phyloP scores from a whole-genome alignment of 441 rosid genomes.

The Isatis lusitanica region DNA sequence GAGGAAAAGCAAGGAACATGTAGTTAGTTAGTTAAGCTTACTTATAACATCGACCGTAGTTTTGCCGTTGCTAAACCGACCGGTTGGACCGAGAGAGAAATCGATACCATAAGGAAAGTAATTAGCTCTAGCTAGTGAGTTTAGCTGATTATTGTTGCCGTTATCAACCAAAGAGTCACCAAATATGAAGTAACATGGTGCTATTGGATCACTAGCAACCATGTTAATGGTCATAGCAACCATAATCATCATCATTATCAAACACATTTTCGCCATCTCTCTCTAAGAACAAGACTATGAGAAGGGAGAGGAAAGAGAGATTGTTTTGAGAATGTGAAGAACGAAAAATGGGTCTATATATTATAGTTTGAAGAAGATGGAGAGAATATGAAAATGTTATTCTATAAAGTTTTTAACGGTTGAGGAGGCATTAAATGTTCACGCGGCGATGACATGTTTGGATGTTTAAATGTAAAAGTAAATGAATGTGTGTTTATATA shows the following conservation, averaged over 20 bases:
- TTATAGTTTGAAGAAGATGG: neutral
- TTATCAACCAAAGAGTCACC: conserved; percentile 68
- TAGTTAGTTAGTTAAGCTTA: conserved; percentile 18
- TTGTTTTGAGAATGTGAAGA: neutral
- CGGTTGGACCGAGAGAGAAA: conserved; percentile 53
- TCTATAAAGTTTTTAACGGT: conserved; percentile 34
- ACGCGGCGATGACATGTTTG: conserved; percentile 46
- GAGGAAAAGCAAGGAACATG: neutral
- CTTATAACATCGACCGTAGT: conserved; percentile 59
- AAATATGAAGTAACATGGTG: conserved; percentile 60
- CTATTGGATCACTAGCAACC: conserved; percentile 41
- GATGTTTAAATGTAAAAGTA: conserved; percentile 24
- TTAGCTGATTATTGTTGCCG: conserved; percentile 56
- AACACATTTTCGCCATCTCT: conserved; percentile 35
- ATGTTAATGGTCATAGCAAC: conserved; percentile 26
- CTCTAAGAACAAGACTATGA: conserved; percentile 2
- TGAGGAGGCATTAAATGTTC: conserved; percentile 52
- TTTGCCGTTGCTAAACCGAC: conserved; percentile 56
- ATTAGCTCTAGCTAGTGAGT: conserved; percentile 51
- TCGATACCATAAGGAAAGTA: conserved; percentile 66
- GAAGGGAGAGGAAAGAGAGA: neutral
- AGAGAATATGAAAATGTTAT: neutral
- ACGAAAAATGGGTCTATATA: conserved; percentile 26
- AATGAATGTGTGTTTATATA: conserved; percentile 22
- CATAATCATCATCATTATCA: conserved; percentile 17